Evolutionary conservation across 2,329 filamentous ascomycete species (phyloP), one percentile per base, ranked within the genome.

Genomic region (Phaeosphaeria sp.): DNA sequence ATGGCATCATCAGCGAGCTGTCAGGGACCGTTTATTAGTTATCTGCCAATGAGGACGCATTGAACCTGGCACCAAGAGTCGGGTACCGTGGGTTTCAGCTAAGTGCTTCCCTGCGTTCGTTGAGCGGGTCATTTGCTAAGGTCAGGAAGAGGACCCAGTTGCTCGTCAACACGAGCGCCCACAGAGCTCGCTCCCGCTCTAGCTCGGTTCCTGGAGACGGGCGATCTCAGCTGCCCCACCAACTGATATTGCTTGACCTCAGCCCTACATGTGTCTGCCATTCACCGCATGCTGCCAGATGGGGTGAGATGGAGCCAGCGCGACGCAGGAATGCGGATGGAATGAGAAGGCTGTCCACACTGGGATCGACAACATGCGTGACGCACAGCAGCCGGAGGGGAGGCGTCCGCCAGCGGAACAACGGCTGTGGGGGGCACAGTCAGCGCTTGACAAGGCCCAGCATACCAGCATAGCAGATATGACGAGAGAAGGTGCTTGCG

Each of bases 391-490:
- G 40, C 30, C 51, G 55, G 21, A 45, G 6, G 18, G 55, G 42
- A 51, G 43, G 58, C 49, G 51, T 49, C 52, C 59, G 47, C 27
- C 51, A 33, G 52, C 57, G 49, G 52, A 54, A 51, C 22, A 55
- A 52, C 53, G 52, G 56, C 40, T 53, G 63, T 65, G 63, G 58
- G 58, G 56, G 22, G 44, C 54, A 53, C 48, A 51, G 57, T 59
- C 56, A 64, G 59, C 63, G 11, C 42, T 44, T 44, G 42, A 44
- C 20, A 13, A 15, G 18, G 43, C 49, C 47, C 53, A 55, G 30
- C 51, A 51, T 43, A 22, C 53, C 17, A 55, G 30, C 51, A 51
- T 43, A 22, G 51, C 17, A 33, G 20, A 42, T n/a, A 36, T 45
- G 42, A 44, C 42, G 42, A 44, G 21, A 44, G 42, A 21, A 43